Evolutionary conservation across 768 basidiomycete genomes (phyloP).

Genomic region (Leccinum pellstonianum): DNA sequence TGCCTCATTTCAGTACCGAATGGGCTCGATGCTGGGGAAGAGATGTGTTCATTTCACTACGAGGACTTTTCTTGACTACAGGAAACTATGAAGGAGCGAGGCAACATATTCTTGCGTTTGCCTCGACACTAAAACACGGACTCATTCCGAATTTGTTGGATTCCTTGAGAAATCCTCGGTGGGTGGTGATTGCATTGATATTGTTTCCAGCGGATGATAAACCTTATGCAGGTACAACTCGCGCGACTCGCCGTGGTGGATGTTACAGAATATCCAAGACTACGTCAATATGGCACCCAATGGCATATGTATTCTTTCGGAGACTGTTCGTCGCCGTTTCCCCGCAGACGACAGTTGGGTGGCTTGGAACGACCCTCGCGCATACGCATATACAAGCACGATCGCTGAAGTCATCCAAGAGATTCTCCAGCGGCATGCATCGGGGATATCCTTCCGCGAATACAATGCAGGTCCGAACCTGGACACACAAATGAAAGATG

Average conservation of each 20-base stretch:
- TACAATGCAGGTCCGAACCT: constrained; percentile 95
- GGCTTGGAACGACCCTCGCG: constrained; percentile 79
- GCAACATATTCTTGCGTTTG: constrained; percentile 90
- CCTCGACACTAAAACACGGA: constrained; percentile 91
- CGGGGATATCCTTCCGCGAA: constrained; percentile 92
- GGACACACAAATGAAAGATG: constrained; percentile 94
- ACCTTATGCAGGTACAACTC: constrained; percentile 73
- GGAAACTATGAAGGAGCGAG: constrained; percentile 85
- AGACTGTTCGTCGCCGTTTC: constrained; percentile 89
- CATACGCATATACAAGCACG: constrained; percentile 78
- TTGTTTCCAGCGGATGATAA: neutral
- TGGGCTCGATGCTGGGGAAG: constrained; percentile 99
- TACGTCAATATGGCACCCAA: constrained; percentile 83
- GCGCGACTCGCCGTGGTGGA: constrained; percentile 99
- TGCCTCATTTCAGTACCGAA: constrained; percentile 88
- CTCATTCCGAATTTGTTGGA: constrained; percentile 95
- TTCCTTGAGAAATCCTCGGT: constrained; percentile 82
- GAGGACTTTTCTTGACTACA: constrained; percentile 91
- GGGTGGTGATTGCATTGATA: constrained; percentile 18
- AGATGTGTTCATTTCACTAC: constrained; percentile 89
- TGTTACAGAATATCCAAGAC: constrained; percentile 97
- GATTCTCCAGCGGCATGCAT: constrained; percentile 89
- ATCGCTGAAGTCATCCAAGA: constrained; percentile 97
- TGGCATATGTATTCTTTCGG: constrained; percentile 75
- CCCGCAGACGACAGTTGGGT: constrained; percentile 95